These are phyloP conservation scores for Henningerozyma blattae DNA, from an alignment of 805 yeast species.

Conservation along the genomic window DNA sequence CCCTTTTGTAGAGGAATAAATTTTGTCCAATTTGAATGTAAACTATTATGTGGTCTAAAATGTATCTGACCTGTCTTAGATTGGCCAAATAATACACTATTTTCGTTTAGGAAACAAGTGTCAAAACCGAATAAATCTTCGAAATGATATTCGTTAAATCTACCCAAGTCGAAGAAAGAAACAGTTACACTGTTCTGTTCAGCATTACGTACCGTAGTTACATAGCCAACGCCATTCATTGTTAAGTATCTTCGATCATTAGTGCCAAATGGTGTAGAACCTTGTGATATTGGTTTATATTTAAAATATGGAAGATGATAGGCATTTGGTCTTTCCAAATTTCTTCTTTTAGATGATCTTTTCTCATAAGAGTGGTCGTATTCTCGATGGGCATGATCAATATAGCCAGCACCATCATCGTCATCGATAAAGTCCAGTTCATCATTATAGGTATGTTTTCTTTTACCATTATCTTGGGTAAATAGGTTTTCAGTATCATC, in stretches of 20 bases:
- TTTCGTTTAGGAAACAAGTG: conserved; percentile 57
- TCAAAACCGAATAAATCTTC: conserved; percentile 64
- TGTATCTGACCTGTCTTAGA: conserved; percentile 37
- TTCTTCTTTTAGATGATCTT: background rate
- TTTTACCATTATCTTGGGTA: conserved; percentile 16
- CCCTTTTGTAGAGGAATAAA: conserved; percentile 35
- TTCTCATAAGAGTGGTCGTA: background rate
- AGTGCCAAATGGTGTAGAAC: conserved; percentile 71
- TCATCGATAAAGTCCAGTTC: conserved; percentile 43
- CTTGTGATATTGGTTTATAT: conserved; percentile 65
- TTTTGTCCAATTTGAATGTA: conserved; percentile 61
- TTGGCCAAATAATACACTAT: conserved; percentile 53
- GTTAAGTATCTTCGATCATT: conserved; percentile 63
- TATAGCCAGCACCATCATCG: conserved; percentile 47
- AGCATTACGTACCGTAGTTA: conserved; percentile 57
- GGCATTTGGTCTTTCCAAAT: background rate
- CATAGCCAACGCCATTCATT: conserved; percentile 72
- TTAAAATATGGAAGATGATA: conserved; percentile 15
- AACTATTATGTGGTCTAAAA: conserved; percentile 58
- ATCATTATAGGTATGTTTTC: conserved; percentile 23
- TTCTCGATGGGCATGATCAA: conserved; percentile 3
- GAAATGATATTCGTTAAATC: conserved; percentile 74
- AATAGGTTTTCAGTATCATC: conserved; percentile 12
- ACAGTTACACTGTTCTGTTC: conserved; percentile 66
- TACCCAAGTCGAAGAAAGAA: conserved; percentile 69